Percentiles rank a stretch among this genome's conserved stretches.
Conservation (phyloP, 768 basidiomycete species). For the Mycena rebaudengoi region DNA sequence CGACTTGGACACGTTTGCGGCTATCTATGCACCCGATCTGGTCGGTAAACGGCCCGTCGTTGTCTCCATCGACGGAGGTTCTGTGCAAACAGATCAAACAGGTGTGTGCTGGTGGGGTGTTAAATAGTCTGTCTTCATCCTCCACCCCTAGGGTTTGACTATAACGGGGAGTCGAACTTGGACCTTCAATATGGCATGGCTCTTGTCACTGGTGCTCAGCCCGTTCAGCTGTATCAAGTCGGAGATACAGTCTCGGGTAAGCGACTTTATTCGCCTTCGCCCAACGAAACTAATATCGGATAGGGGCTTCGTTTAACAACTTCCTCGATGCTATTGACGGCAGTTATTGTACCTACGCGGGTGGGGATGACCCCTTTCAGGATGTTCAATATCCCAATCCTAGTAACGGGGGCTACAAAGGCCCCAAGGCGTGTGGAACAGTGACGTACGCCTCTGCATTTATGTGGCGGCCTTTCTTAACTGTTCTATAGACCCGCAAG, state of each 20-base stretch:
- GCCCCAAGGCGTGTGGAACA: no score
- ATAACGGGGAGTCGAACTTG: conserved; percentile 55
- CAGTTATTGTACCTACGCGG: conserved; percentile 53
- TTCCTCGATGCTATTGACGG: conserved; percentile 46
- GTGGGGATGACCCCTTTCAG: conserved; percentile 50
- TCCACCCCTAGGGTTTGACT: conserved; percentile 37
- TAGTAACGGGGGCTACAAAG: conserved; percentile 45
- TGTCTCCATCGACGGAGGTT: conserved; percentile 47
- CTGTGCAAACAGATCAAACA: neutral
- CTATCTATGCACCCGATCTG: conserved; percentile 45
- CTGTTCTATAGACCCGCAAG: no score
- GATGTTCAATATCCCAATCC: conserved; percentile 59
- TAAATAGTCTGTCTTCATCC: no score
- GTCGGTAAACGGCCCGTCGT: conserved; percentile 42
- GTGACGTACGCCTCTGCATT: no score
- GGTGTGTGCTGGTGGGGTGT: no score
- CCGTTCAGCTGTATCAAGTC: conserved; percentile 48
- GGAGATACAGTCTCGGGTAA: conserved; percentile 47
- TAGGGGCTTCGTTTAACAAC: conserved; percentile 54
- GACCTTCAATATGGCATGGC: conserved; percentile 56
- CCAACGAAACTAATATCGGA: neutral
- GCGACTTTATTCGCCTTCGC: neutral
- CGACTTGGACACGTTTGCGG: conserved; percentile 42
- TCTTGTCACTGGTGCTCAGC: conserved; percentile 46
- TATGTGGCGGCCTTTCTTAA: no score